Evolutionary conservation across 345 rosid species (phyloP).

Genomic region (Sonneratia alba): DNA sequence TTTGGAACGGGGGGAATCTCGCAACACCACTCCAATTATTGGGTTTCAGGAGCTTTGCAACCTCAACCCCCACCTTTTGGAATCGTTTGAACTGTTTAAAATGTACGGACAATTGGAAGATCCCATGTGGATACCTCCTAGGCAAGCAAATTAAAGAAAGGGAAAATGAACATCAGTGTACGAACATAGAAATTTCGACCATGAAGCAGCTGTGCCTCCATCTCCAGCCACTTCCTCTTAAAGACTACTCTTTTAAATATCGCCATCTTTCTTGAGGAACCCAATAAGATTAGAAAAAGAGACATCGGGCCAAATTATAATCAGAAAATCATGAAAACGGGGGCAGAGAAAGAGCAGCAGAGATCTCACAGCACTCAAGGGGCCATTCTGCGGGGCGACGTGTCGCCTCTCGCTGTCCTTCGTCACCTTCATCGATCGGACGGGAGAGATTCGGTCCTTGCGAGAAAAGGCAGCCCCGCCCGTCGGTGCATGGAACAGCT

Average conservation of each 20-base stretch:
- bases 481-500: conserved; percentile 7
- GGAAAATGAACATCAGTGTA: background rate
- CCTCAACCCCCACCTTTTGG: background rate
- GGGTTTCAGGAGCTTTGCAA: background rate
- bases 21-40: background rate
- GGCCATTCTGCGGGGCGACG: conserved; percentile 27
- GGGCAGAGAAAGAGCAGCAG: background rate
- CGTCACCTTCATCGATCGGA: conserved; percentile 33
- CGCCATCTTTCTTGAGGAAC: background rate
- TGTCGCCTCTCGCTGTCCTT: conserved; percentile 13
- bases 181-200: background rate
- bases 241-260: background rate
- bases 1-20: background rate
- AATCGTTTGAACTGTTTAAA: background rate
- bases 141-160: too few species aligned
- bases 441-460: conserved; percentile 17
- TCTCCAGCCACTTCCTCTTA: background rate
- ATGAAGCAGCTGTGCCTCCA: background rate
- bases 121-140: background rate
- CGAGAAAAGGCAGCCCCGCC: conserved; percentile 7
- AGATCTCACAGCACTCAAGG: conserved; percentile 35
- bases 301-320: background rate
- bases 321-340: background rate
- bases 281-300: background rate
- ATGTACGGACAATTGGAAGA: background rate